Conservation (phyloP, 2,329 filamentous ascomycete genomes). For the Trichoderma atroviride region DNA sequence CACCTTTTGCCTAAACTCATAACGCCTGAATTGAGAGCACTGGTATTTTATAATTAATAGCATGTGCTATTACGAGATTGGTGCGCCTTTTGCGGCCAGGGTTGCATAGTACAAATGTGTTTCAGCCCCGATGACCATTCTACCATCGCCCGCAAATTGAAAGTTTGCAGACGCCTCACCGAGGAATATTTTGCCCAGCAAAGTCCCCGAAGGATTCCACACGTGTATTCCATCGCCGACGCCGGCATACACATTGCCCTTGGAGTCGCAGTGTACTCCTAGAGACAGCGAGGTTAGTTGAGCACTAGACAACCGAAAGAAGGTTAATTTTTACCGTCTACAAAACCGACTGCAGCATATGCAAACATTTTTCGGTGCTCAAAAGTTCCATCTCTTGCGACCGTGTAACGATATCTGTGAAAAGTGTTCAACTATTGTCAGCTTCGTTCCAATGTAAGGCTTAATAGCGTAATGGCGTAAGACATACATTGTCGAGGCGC, state of each 20-base stretch:
- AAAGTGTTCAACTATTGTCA: neutral
- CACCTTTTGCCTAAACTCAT: slow-evolving; percentile 10
- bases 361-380: slow-evolving; percentile 31
- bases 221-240: slow-evolving; percentile 54
- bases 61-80: slow-evolving; percentile 13
- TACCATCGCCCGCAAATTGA: slow-evolving; percentile 48
- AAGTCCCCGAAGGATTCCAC: slow-evolving; percentile 49
- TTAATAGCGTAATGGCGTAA: neutral
- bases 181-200: slow-evolving; percentile 50
- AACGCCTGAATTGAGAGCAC: neutral
- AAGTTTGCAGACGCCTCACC: slow-evolving; percentile 51
- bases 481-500: slow-evolving; percentile 23
- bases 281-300: slow-evolving; percentile 53
- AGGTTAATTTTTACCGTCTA: slow-evolving; percentile 16
- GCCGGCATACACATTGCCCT: slow-evolving; percentile 54
- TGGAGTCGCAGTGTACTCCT: slow-evolving; percentile 50
- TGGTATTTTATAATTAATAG: no score
- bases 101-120: slow-evolving; percentile 24
- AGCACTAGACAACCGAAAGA: neutral
- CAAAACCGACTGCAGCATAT: slow-evolving; percentile 18
- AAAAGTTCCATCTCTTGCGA: slow-evolving; percentile 35
- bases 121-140: slow-evolving; percentile 43
- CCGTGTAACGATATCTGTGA: slow-evolving; percentile 24
- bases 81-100: slow-evolving; percentile 14
- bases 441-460: no score